Percentiles rank a stretch among this genome's conserved stretches.
These are phyloP conservation scores for Monosporozyma siamensis DNA, from an alignment of 805 yeast genomes.

Conservation along the genomic window DNA sequence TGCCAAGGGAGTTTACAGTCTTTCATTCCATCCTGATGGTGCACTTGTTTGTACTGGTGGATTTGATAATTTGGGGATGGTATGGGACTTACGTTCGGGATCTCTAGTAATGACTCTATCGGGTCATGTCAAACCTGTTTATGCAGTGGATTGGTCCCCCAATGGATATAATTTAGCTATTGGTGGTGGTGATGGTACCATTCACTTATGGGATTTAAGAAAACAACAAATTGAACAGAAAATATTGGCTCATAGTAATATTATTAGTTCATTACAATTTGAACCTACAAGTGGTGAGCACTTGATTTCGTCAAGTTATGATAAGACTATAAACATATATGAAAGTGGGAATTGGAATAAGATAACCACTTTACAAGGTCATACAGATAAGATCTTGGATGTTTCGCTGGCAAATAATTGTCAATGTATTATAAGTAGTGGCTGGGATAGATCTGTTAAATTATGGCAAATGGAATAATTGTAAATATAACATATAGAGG, in stretches of 20 bases:
- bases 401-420: conserved; percentile 45
- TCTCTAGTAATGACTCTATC: conserved; percentile 45
- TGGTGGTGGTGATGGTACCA: conserved; percentile 73
- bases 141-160: conserved; percentile 62
- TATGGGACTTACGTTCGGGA: conserved; percentile 88
- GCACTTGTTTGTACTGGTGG: conserved; percentile 70
- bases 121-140: conserved; percentile 67
- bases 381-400: conserved; percentile 63
- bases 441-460: conserved; percentile 80
- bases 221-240: conserved; percentile 21
- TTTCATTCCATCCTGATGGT: conserved; percentile 69
- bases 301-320: conserved; percentile 60
- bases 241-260: conserved; percentile 66
- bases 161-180: conserved; percentile 72
- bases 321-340: conserved; percentile 54
- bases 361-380: conserved; percentile 43
- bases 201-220: conserved; percentile 84
- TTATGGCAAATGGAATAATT: conserved; percentile 38
- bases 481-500: too few species aligned
- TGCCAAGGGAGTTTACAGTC: conserved; percentile 54
- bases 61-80: conserved; percentile 55
- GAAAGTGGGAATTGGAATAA: conserved; percentile 63
- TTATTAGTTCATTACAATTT: conserved; percentile 60
- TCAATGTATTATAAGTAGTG: conserved; percentile 45
- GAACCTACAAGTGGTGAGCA: conserved; percentile 37